phyloP scores from a whole-genome alignment of 2,329 filamentous ascomycete genomes.

The Botrytis fabae region DNA sequence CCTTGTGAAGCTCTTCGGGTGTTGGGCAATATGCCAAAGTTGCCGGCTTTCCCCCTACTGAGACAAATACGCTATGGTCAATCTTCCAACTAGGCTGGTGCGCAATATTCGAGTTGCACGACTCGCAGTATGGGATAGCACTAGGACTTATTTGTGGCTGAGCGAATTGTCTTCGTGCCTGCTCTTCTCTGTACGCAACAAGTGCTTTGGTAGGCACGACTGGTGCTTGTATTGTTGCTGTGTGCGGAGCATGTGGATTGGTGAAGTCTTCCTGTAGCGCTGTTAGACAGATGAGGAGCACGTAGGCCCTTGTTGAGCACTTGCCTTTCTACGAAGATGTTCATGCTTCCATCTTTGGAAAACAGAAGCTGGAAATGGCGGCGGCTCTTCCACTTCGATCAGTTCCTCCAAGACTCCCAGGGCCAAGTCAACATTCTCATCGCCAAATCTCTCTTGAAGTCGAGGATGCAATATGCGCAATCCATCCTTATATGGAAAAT shows the following conservation, averaged over 20 bases:
- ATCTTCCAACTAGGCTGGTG: conserved; percentile 27
- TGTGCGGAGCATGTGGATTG: conserved; percentile 50
- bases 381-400: conserved; percentile 49
- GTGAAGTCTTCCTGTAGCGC: conserved; percentile 42
- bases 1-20: conserved; percentile 25
- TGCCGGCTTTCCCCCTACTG: conserved; percentile 21
- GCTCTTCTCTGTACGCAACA: conserved; percentile 42
- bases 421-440: conserved; percentile 48
- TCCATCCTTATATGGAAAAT: conserved; percentile 50
- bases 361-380: conserved; percentile 48
- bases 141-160: conserved; percentile 20
- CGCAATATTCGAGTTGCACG: conserved; percentile 21
- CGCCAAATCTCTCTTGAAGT: conserved; percentile 47
- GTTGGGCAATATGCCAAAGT: conserved; percentile 23
- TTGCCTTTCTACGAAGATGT: conserved; percentile 48
- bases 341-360: conserved; percentile 50
- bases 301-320: conserved; percentile 18
- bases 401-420: conserved; percentile 50
- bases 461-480: conserved; percentile 48
- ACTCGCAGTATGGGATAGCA: conserved; percentile 13
- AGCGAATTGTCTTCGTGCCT: conserved; percentile 12
- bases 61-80: conserved; percentile 28
- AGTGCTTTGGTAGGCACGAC: conserved; percentile 46
- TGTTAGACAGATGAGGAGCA: conserved; percentile 8
- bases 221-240: conserved; percentile 47